Base-by-base conservation (phyloP, 2,329 filamentous ascomycete species). In the Trichophyton rubrum region DNA sequence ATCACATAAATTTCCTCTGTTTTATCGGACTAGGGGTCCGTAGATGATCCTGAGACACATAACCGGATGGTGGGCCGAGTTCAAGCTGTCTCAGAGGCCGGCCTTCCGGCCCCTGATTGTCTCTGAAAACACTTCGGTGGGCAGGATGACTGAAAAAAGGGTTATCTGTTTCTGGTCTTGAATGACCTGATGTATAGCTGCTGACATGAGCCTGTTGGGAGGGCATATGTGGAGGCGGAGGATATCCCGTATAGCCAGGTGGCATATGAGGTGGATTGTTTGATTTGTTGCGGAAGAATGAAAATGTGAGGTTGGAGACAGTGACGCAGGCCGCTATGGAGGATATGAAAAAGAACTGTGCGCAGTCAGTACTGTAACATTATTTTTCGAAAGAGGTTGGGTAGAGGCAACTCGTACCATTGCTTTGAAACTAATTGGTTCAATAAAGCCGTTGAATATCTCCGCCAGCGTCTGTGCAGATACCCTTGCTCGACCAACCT, bases 371-470 rank as follows among this genome's bases (percentile, higher is more conserved):
- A 8, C 13, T 38, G 2, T 40, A n/a, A 17, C 17, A 20, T 22
- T 38, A 13, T 6, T 27, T 2, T 15, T 51, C 13, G 41, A 1
- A 41, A 40, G 1, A 47, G 4, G 55, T 8, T 47, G 9, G 15
- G 47, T n/a, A 38, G 13, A 0, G 11, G 8, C 27, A 8, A 38
- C 30, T 72, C 76, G 64, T 78, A 85, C 83, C 79, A 88, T 85
- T 9, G 85, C 82, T 73, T 96, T 96, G 73, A 89, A 87, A 64
- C 87, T 90, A 73, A 97, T 91, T 4, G 89, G 85, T 67, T 95
- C 90, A 3, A 95, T 86, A 72, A 97, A 96, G 68, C 87, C 87
- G 71, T 97, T 96, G 73, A 97, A 86, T 45, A 99, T 95, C 69
- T 90, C 85, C 0, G 92, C 92, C 70, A 96, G 88, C 27, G 91